Conservation (phyloP, 257 asterid genomes). For the Ballota nigra region DNA sequence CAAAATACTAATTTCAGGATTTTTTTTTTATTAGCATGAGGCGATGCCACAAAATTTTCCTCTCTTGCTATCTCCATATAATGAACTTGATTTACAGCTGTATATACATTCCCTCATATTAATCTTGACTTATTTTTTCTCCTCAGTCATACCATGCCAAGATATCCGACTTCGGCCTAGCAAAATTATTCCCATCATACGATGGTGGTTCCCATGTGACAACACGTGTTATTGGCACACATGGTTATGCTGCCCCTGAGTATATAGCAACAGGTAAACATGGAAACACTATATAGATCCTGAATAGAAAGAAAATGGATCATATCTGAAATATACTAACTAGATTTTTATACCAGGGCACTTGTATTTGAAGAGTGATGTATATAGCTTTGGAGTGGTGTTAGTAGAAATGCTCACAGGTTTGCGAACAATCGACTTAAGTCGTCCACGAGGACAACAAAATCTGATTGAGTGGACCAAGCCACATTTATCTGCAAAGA, state of each 20-base stretch:
- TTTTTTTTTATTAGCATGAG: background rate
- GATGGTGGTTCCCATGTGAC: background rate
- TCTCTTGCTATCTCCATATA: background rate
- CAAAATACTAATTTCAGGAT: background rate
- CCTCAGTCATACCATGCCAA: constrained; percentile 4
- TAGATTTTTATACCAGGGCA: constrained; percentile 30
- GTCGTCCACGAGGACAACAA: background rate
- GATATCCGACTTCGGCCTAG: constrained; percentile 2
- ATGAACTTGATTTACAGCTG: background rate
- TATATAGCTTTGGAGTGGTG: constrained; percentile 37
- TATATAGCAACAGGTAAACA: constrained; percentile 29
- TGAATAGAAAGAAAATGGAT: background rate
- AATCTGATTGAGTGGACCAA: constrained; percentile 30
- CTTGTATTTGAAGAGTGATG: constrained; percentile 34
- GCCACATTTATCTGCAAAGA: constrained; percentile 19
- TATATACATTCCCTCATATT: background rate
- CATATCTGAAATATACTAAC: background rate
- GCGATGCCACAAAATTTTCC: background rate
- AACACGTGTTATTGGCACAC: constrained; percentile 4
- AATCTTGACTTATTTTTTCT: background rate
- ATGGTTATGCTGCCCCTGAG: constrained; percentile 31
- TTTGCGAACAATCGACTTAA: constrained; percentile 2
- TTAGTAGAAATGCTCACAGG: constrained; percentile 38
- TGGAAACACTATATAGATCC: background rate
- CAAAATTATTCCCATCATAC: background rate